Base-by-base conservation (phyloP, 2,329 filamentous ascomycete species). In the Colletotrichum tropicicola region DNA sequence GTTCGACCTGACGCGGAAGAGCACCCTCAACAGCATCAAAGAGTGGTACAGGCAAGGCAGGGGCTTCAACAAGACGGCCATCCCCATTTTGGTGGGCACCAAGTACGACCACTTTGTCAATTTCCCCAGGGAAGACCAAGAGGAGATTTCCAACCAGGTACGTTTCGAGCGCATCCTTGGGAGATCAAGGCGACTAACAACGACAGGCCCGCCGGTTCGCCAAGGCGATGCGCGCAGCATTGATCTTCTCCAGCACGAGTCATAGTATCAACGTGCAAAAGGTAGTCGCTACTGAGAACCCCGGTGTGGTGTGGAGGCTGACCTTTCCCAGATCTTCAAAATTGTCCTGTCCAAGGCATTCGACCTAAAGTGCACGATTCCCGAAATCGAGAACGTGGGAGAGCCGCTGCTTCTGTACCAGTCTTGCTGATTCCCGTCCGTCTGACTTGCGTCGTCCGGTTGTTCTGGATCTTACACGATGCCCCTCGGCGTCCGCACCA, bases 51-150 rank as follows among this genome's bases (percentile, higher is more conserved):
- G 96, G 59, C 96, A 99, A 80, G 96, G 96, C 49, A 88, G 96
- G 69, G 96, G 96, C 23, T 99, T 99, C 85, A 99, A 99, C 86
- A 99, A 99, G 85, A 99, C 96, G 13, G 96, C 96, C n/a, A 99
- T 99, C 70, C 96, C 96, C 0, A 97, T 99, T 74, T 81, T 99
- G 23, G 93, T 99, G 17, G 96, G 96, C 65, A 99, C 96, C 35
- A 99, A 99, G 79, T 99, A 98, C 78, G 96, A 99, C 74, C 96
- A 98, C 76, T 99, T 99, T 82, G 95, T 99, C 79, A 99, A 98
- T 81, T 98, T 99, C 74, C 94, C 96, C 0, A 88, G 92, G 43
- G 95, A 98, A 76, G 96, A 99, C 75, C 96, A 99, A 77, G 96
- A 99, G 78, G 96, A 99, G 80, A 99, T 99, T 68, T 97, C 94